A percentile compares a stretch with the other conserved stretches of the same genome.
These are phyloP conservation scores for Limnanthes douglasii DNA, from an alignment of 345 rosid species.

Conservation along the genomic window DNA sequence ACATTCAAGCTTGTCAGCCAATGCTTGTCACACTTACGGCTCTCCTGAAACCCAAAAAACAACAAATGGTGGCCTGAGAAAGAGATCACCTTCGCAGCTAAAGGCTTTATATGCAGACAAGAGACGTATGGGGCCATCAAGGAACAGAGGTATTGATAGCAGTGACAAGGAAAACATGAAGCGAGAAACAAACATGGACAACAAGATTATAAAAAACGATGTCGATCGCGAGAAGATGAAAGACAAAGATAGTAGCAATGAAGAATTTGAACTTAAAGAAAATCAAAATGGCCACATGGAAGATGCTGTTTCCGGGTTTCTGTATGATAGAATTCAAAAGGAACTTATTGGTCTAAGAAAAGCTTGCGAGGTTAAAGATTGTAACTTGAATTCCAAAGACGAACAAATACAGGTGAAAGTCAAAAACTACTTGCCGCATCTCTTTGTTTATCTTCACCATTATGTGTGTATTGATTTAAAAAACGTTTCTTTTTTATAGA, in stretches of 20 bases:
- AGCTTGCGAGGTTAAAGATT: slow-evolving; percentile 48
- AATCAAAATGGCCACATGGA: slow-evolving; percentile 9
- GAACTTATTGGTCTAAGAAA: slow-evolving; percentile 63
- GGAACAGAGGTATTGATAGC: slow-evolving; percentile 26
- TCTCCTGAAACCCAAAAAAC: slow-evolving; percentile 41
- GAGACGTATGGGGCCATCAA: slow-evolving; percentile 29
- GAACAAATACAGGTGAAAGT: slow-evolving; percentile 62
- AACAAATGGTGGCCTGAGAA: slow-evolving; percentile 39
- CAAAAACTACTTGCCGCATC: not conserved
- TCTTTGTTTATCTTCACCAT: not conserved
- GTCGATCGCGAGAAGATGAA: slow-evolving; percentile 8
- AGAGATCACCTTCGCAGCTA: slow-evolving; percentile 59
- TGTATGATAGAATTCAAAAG: slow-evolving; percentile 81
- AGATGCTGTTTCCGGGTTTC: slow-evolving; percentile 72
- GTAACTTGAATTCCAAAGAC: slow-evolving; percentile 38
- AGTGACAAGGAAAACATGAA: slow-evolving; percentile 49
- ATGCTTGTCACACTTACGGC: slow-evolving; percentile 9
- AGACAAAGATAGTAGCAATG: slow-evolving; percentile 12
- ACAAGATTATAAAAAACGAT: slow-evolving; percentile 12
- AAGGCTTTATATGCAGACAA: slow-evolving; percentile 28
- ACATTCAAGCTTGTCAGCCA: slow-evolving; percentile 14
- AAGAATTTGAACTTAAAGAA: slow-evolving; percentile 15
- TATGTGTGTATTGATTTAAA: not conserved
- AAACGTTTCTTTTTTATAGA: slow-evolving; percentile 22
- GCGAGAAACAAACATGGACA: slow-evolving; percentile 14